Evolutionary conservation across 2,329 filamentous ascomycete species (phyloP), one percentile per base, ranked within the genome.

Genomic region (Ascochyta fabae): DNA sequence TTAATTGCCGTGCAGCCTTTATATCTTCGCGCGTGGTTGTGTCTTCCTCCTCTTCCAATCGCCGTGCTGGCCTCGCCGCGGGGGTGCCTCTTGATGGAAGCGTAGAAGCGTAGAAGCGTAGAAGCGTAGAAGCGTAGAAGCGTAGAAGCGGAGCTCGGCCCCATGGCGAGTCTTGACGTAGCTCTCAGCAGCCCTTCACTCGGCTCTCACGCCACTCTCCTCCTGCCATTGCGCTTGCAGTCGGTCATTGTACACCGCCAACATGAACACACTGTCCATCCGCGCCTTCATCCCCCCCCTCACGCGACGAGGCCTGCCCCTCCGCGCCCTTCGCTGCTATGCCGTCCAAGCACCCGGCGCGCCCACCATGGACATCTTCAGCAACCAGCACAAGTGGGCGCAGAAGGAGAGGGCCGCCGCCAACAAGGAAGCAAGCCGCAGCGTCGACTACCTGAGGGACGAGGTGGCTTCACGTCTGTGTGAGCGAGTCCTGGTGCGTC

Each of bases 391-490:
- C 22, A 99, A 99, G 82, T 93, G 90, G 82, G 79, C 95, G 44
- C 95, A 99, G 74, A 96, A 92, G 75, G 92, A 98, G 75, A 86
- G 94, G 59, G 90, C 92, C 1, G 93, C 91, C 0, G 73, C 81
- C 41, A 81, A 94, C 71, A 79, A 84, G 9, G 85, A 91, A 61
- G 77, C 83, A 60, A 92, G 92, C 72, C 85, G 94, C 15, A 85
- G 90, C 68, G 89, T 92, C 23, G 95, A 98, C 78, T 98, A 98
- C 72, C 80, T 99, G 52, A 92, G 93, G 73, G 92, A 98, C 72
- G 94, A 98, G 75, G 89, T 97, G 4, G 95, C 95, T 46, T 81
- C 83, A 41, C 86, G 95, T 45, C 80, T 99, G 24, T 91, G 90
- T 67, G 94, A 98, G 67, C 85, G 95, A 42, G 81, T 99, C 45